Conservation (phyloP, 176 grass and related monocot genomes). For the Phoenix dactylifera region DNA sequence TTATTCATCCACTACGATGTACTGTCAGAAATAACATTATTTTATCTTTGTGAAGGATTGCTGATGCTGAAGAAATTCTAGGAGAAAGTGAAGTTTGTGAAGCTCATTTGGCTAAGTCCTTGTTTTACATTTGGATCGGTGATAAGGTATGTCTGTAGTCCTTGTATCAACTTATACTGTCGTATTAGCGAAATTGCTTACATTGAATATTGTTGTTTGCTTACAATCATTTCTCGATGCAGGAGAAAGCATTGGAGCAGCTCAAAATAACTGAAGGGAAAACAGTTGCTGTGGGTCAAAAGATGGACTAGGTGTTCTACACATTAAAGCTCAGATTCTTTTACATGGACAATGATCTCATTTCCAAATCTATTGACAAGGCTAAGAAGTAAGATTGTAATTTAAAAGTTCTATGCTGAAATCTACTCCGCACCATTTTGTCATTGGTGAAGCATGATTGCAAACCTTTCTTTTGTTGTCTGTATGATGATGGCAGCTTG, state of each 20-base stretch:
- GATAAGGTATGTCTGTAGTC: constrained; percentile 47
- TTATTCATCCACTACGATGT: too few species aligned
- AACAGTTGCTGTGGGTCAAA: constrained; percentile 94
- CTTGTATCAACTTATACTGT: too few species aligned
- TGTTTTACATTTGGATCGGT: constrained; percentile 73
- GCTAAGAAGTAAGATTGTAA: constrained; percentile 64
- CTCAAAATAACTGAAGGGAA: constrained; percentile 94
- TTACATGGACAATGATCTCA: constrained; percentile 96
- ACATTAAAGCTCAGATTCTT: constrained; percentile 80
- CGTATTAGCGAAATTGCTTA: too few species aligned
- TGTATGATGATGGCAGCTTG: constrained; percentile 38
- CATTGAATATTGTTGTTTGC: too few species aligned
- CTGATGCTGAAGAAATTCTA: constrained; percentile 96
- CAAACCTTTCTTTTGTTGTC: too few species aligned
- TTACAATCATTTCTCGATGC: constrained; percentile 4
- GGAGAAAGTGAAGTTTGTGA: constrained; percentile 99
- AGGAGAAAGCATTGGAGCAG: constrained; percentile 92
- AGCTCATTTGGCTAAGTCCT: constrained; percentile 91
- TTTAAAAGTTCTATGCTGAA: neutral
- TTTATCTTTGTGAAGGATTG: constrained; percentile 51
- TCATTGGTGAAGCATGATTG: too few species aligned
- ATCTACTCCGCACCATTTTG: neutral
- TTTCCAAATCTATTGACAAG: constrained; percentile 95
- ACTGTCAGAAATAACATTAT: too few species aligned
- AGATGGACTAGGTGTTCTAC: constrained; percentile 98